Percentiles rank a stretch among this genome's conserved stretches.
Conservation (phyloP, 2,329 filamentous ascomycete genomes). For the Microdochium paspali region DNA sequence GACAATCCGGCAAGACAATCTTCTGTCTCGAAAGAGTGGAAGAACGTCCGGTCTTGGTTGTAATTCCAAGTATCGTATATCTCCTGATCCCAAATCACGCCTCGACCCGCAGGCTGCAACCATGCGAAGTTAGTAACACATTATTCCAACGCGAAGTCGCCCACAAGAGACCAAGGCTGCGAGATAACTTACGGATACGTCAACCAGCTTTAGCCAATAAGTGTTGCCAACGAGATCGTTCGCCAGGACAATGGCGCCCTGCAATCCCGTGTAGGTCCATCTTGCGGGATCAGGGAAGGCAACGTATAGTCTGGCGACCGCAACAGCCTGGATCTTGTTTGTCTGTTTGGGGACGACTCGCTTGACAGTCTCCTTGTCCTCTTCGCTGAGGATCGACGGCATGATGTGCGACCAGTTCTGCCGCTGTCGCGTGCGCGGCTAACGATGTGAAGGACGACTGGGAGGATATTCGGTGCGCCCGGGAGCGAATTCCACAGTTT, state of each 20-base stretch:
- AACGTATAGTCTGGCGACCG: slow-evolving; percentile 86
- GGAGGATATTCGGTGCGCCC: too few species aligned
- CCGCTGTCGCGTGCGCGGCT: slow-evolving; percentile 8
- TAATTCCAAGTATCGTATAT: slow-evolving; percentile 93
- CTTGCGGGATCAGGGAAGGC: slow-evolving; percentile 74
- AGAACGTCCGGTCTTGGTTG: slow-evolving; percentile 95
- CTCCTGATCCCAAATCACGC: slow-evolving; percentile 95
- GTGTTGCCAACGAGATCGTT: slow-evolving; percentile 94
- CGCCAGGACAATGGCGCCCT: slow-evolving; percentile 82
- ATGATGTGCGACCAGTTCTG: slow-evolving; percentile 23
- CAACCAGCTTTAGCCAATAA: slow-evolving; percentile 95
- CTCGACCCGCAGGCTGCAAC: slow-evolving; percentile 60
- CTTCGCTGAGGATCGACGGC: slow-evolving; percentile 70
- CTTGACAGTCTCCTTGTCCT: slow-evolving; percentile 95
- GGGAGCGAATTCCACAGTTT: too few species aligned
- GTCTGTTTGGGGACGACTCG: slow-evolving; percentile 84
- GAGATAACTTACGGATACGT: slow-evolving; percentile 69
- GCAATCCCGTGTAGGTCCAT: slow-evolving; percentile 93
- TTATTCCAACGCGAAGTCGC: too few species aligned
- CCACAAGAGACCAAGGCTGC: too few species aligned
- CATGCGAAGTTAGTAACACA: too few species aligned
- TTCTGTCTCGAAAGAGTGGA: slow-evolving; percentile 94
- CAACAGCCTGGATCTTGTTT: slow-evolving; percentile 97
- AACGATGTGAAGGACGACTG: too few species aligned
- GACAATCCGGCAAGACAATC: slow-evolving; percentile 83